Evolutionary conservation across 2,329 filamentous ascomycete species (phyloP).

Genomic region (Colletotrichum lentis): DNA sequence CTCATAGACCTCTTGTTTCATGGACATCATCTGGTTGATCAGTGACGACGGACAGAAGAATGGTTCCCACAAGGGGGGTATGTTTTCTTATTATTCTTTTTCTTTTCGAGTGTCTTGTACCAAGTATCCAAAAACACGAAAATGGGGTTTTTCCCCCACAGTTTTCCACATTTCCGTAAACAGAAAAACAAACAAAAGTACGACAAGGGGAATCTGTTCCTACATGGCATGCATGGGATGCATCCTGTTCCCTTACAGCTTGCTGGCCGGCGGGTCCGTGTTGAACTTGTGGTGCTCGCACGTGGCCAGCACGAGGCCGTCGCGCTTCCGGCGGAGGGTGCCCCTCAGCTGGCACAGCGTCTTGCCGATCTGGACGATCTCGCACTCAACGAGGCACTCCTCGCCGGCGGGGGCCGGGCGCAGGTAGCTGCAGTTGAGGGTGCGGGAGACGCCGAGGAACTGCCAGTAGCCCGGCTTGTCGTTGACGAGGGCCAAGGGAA

Average conservation of each 20-base stretch:
- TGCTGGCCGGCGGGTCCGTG: constrained; percentile 56
- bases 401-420: constrained; percentile 64
- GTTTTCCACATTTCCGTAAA: too few relatives aligned
- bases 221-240: too few relatives aligned
- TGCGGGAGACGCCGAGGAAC: constrained; percentile 69
- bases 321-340: constrained; percentile 61
- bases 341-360: constrained; percentile 62
- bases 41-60: background rate
- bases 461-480: constrained; percentile 66
- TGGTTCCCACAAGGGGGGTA: background rate
- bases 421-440: constrained; percentile 72
- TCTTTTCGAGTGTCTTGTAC: background rate
- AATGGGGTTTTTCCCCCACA: too few relatives aligned
- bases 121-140: background rate
- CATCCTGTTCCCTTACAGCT: constrained; percentile 36
- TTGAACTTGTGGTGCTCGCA: constrained; percentile 74
- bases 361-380: constrained; percentile 66
- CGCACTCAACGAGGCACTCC: constrained; percentile 62
- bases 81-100: background rate
- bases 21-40: constrained; percentile 26
- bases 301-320: constrained; percentile 62
- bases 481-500: constrained; percentile 64
- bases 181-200: too few relatives aligned
- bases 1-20: constrained; percentile 31
- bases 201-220: too few relatives aligned